Base-by-base conservation (phyloP, 2,329 filamentous ascomycete genomes). In the Epichloe hybrida region DNA sequence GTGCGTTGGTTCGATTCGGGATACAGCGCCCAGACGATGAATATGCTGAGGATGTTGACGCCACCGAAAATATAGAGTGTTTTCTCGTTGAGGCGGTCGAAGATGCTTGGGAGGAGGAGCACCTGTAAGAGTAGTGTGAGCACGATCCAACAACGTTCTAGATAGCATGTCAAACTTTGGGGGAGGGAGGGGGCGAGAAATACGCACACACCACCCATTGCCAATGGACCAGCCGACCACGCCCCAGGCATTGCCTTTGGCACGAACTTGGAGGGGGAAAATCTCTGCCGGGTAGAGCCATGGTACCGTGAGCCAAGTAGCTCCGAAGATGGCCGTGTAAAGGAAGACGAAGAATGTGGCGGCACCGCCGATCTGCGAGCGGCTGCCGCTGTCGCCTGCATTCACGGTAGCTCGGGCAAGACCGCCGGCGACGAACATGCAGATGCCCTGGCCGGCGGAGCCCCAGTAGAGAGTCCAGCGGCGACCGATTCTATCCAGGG, bases 1-100 rank as follows among this genome's bases (percentile, higher is more conserved):
- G 83, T 88, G 0, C 84, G 75, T 62, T 86, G 81, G 59, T 83
- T 86, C 3, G 80, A 85, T 61, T 88, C 85, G 0, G 84, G 85
- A 52, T 87, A 88, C 0, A 89, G 59, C 0, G 81, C 81, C 80
- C 82, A 89, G 0, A 87, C 80, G 66, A 86, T 78, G 0, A 81
- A 76, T 4, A 88, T 81, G 1, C 76, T 74, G 34, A 85, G 63
- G 8, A 80, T 65, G 59, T 87, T 88, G 60, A 75, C 78, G 4
- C 75, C 80, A 1, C 76, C 85, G 57, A 88, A 89, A 48, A 89
- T 81, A 61, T 87, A 85, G 1, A 88, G 70, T 0, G 83, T 88
- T 59, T 85, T 86, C 55, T 86, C 81, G 21, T 76, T 74, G 48
- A 88, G 79, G 5, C 72, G 69, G 51, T 71, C 66, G 60, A 86